These are phyloP conservation scores for Kondoa subrosea DNA, from an alignment of 768 basidiomycete genomes.

Conservation along the genomic window DNA sequence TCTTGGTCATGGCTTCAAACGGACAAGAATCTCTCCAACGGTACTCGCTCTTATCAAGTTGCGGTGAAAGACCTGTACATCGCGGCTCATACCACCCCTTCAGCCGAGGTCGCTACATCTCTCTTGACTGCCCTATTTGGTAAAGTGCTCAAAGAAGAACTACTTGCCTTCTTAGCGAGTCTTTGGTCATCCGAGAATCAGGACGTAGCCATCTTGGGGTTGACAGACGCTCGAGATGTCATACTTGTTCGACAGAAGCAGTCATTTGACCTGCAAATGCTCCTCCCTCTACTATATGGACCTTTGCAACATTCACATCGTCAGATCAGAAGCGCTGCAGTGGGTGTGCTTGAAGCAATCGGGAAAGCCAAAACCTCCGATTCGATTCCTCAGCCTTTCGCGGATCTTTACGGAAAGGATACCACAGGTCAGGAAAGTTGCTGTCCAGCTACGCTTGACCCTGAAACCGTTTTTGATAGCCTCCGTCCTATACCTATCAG, in stretches of 20 bases:
- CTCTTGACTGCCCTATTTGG: slow-evolving; percentile 35
- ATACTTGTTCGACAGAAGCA: slow-evolving; percentile 43
- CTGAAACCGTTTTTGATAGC: neutral
- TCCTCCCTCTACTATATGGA: slow-evolving; percentile 30
- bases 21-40: neutral
- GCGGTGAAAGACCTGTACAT: slow-evolving; percentile 49
- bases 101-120: slow-evolving; percentile 39
- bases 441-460: neutral
- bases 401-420: slow-evolving; percentile 27
- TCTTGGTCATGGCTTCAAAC: slow-evolving; percentile 14
- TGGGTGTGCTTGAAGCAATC: slow-evolving; percentile 13
- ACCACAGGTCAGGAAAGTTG: neutral
- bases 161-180: slow-evolving; percentile 64
- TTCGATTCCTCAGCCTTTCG: slow-evolving; percentile 24
- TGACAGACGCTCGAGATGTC: slow-evolving; percentile 64
- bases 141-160: slow-evolving; percentile 32
- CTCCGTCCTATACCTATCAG: neutral
- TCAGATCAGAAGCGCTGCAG: slow-evolving; percentile 23
- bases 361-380: slow-evolving; percentile 10
- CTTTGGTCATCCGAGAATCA: slow-evolving; percentile 38
- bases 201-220: slow-evolving; percentile 35
- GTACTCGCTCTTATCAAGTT: slow-evolving; percentile 42
- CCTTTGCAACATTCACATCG: slow-evolving; percentile 25
- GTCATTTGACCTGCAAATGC: slow-evolving; percentile 33
- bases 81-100: slow-evolving; percentile 43